Conservation (phyloP, 345 rosid species). For the Angophora floribunda region DNA sequence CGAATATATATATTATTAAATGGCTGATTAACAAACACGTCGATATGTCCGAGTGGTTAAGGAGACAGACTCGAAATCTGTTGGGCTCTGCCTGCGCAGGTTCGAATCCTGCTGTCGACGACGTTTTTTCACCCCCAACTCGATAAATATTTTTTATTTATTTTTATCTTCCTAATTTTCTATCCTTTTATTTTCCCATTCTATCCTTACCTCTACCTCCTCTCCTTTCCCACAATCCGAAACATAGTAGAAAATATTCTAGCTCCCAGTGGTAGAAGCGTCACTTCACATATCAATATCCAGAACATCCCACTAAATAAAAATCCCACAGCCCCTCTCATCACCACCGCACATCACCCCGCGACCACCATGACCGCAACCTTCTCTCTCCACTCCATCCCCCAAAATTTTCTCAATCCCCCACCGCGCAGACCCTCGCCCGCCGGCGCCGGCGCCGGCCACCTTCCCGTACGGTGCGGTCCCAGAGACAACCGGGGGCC, state of each 20-base stretch:
- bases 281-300: not conserved
- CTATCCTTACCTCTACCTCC: not conserved
- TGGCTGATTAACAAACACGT: rapidly evolving
- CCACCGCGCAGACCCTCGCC: not conserved
- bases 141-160: not conserved
- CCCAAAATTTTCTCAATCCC: not conserved
- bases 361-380: not conserved
- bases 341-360: not conserved
- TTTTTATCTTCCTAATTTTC: not conserved
- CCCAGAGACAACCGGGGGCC: constrained; percentile 80
- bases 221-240: not conserved
- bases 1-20: not conserved
- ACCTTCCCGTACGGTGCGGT: constrained; percentile 41
- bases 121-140: rapidly evolving
- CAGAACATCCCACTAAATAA: not conserved
- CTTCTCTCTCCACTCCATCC: constrained; percentile 8
- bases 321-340: not conserved
- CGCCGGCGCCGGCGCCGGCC: not conserved
- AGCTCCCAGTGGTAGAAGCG: not conserved
- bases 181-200: not conserved
- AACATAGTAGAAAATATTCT: not conserved
- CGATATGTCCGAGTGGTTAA: constrained; percentile 99
- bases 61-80: constrained; percentile 98
- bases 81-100: constrained; percentile 99
- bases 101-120: constrained; percentile 99